These are phyloP conservation scores for Cadophora sp. DNA, from an alignment of 2,329 filamentous ascomycete species.

Conservation along the genomic window DNA sequence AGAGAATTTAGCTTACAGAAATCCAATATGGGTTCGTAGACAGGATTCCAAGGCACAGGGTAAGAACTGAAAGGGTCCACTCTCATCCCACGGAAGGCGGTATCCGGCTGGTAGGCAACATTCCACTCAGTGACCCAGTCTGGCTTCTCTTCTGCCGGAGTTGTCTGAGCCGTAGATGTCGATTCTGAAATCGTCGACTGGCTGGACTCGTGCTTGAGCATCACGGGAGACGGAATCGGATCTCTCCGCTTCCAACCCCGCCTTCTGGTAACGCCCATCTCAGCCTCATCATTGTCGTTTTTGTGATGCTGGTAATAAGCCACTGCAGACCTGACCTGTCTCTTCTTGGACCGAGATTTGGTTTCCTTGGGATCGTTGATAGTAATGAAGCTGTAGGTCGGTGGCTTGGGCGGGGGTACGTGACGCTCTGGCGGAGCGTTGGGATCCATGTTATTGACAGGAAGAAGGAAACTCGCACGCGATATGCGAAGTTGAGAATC, in stretches of 20 bases:
- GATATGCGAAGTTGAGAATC: background rate
- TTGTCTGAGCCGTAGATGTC: slow-evolving; percentile 5
- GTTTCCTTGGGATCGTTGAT: slow-evolving; percentile 28
- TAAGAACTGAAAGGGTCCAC: slow-evolving; percentile 24
- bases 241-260: slow-evolving; percentile 10
- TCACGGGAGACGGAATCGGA: background rate
- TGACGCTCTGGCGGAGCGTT: slow-evolving; percentile 8
- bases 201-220: slow-evolving; percentile 11
- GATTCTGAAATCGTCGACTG: slow-evolving; percentile 1
- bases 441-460: background rate
- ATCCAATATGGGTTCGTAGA: slow-evolving; percentile 25
- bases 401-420: background rate
- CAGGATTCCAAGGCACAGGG: slow-evolving; percentile 23
- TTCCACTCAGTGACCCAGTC: background rate
- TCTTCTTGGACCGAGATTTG: slow-evolving; percentile 21
- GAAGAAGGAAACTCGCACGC: background rate
- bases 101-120: background rate
- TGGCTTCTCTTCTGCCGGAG: background rate
- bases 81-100: slow-evolving; percentile 17
- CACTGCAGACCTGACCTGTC: slow-evolving; percentile 28
- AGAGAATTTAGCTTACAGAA: slow-evolving; percentile 22
- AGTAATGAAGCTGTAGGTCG: slow-evolving; percentile 26
- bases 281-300: slow-evolving; percentile 19
- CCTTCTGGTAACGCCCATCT: slow-evolving; percentile 1
- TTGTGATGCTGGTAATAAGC: slow-evolving; percentile 30